phyloP scores from a whole-genome alignment of 768 basidiomycete species.

The Termitomyces sp. region DNA sequence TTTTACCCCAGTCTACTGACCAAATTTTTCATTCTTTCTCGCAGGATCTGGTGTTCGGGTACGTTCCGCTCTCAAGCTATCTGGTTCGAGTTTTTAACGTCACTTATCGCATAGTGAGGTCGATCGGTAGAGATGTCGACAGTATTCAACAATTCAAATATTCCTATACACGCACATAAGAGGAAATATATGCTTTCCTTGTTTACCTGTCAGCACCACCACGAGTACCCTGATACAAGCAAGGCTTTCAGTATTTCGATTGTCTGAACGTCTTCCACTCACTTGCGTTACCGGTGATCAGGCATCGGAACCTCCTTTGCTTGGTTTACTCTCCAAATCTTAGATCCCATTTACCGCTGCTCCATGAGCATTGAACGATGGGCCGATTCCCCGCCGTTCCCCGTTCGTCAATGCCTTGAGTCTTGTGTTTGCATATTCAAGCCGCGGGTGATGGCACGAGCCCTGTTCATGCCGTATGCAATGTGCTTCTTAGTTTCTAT shows the following conservation, averaged over 20 bases:
- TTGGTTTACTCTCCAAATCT: not conserved
- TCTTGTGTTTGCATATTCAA: not conserved
- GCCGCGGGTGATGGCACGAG: not conserved
- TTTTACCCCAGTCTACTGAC: conserved; percentile 8
- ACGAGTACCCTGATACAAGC: not conserved
- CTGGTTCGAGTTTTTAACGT: not conserved
- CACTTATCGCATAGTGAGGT: conserved; percentile 16
- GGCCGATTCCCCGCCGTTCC: not conserved
- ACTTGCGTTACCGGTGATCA: too few relatives aligned
- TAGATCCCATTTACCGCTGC: not conserved
- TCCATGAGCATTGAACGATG: not conserved
- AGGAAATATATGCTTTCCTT: not conserved
- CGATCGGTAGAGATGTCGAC: conserved; percentile 15
- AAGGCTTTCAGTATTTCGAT: not conserved
- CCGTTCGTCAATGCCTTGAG: not conserved
- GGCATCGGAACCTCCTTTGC: not conserved
- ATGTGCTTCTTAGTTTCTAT: not conserved
- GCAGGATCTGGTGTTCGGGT: conserved; percentile 92
- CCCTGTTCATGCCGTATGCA: not conserved
- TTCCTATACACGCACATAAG: not conserved
- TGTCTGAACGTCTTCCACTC: not conserved
- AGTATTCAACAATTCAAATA: not conserved
- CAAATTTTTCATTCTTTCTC: conserved; percentile 3
- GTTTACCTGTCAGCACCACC: not conserved
- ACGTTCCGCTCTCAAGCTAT: conserved; percentile 32